Evolutionary conservation across 139 green algal species (phyloP).

Genomic region (Chlamydomonas urium): DNA sequence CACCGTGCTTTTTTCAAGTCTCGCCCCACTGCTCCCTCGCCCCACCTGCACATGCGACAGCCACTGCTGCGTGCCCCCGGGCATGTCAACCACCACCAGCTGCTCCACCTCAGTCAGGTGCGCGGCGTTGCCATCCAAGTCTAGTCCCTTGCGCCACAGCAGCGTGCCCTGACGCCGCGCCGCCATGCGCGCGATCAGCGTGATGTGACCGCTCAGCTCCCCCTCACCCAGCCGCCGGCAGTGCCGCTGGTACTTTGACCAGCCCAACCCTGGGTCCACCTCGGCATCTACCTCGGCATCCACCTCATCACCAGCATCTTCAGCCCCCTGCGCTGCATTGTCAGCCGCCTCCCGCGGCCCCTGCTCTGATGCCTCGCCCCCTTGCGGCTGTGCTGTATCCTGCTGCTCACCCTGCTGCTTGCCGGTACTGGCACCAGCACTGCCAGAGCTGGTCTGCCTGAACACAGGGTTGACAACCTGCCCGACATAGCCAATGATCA

Average conservation of each 20-base stretch:
- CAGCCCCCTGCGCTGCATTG: not conserved
- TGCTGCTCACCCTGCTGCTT: not conserved
- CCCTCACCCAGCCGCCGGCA: not conserved
- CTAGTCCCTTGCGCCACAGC: not conserved
- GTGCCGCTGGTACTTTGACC: not conserved
- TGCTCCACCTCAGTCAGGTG: constrained; percentile 4
- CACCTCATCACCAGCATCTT: not conserved
- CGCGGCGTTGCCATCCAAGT: not conserved
- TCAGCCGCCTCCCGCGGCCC: not conserved
- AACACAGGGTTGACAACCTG: constrained; percentile 6
- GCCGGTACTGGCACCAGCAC: not conserved
- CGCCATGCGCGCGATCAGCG: constrained; percentile 1
- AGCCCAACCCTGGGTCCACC: not conserved
- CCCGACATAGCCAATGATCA: constrained; percentile 21
- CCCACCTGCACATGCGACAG: not conserved
- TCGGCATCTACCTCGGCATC: not conserved
- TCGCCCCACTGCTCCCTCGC: not conserved
- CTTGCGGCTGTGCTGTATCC: not conserved
- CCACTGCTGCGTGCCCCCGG: not conserved
- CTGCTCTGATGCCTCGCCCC: not conserved
- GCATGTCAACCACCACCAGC: not conserved
- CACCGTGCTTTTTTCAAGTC: not conserved
- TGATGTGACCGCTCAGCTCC: not conserved
- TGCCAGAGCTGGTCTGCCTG: not conserved
- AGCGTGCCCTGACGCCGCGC: not conserved